phyloP scores from a whole-genome alignment of 352 stramenopile genomes.

The Pythium brachiatum region DNA sequence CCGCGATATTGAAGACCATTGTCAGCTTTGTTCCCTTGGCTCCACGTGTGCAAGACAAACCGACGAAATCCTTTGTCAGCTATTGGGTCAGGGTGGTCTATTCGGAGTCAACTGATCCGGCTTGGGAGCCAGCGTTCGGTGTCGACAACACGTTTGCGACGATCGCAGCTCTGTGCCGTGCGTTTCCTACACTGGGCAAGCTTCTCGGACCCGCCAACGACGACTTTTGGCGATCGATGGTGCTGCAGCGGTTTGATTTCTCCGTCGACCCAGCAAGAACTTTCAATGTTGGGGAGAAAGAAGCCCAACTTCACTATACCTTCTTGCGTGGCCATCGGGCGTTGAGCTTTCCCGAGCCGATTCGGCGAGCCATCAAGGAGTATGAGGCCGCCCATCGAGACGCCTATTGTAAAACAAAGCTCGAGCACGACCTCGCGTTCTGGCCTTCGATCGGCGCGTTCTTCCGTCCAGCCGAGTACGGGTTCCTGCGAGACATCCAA shows the following conservation, averaged over 20 bases:
- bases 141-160: neutral
- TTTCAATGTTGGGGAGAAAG: slow-evolving; percentile 12
- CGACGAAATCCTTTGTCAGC: too few species aligned
- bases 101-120: too few species aligned
- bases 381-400: neutral
- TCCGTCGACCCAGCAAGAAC: neutral
- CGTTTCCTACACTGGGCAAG: neutral
- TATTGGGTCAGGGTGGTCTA: too few species aligned
- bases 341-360: too few species aligned
- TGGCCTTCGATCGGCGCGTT: neutral
- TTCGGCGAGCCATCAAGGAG: too few species aligned
- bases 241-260: slow-evolving; percentile 9
- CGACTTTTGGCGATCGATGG: neutral
- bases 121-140: neutral
- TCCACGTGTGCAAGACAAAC: neutral
- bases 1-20: slow-evolving; percentile 4
- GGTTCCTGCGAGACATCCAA: neutral
- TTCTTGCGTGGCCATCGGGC: too few species aligned
- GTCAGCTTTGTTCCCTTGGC: neutral
- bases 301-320: neutral
- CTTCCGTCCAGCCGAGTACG: slow-evolving; percentile 5
- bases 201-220: neutral
- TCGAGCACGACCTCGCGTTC: neutral
- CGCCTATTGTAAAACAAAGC: neutral
- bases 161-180: slow-evolving; percentile 1